These are phyloP conservation scores for Wickerhamomyces kurtzmanii DNA, from an alignment of 805 yeast species.

Conservation along the genomic window DNA sequence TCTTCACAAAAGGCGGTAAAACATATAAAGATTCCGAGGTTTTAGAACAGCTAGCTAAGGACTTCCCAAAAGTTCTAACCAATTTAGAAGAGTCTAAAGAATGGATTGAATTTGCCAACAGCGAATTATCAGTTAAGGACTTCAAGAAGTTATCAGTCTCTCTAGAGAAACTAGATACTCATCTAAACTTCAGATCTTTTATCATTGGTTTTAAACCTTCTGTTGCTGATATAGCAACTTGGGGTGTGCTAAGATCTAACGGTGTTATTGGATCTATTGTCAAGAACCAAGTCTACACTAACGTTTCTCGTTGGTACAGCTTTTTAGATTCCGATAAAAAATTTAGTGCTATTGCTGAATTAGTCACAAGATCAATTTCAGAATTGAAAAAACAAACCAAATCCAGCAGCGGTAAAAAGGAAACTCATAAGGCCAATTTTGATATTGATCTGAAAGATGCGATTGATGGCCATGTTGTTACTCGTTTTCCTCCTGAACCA, in stretches of 20 bases:
- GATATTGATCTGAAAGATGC: constrained; percentile 93
- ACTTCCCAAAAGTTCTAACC: constrained; percentile 35
- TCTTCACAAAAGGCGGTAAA: constrained; percentile 33
- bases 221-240: constrained; percentile 75
- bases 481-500: constrained; percentile 99
- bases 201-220: constrained; percentile 58
- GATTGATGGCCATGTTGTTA: constrained; percentile 87
- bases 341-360: constrained; percentile 64
- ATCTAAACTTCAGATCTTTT: constrained; percentile 78
- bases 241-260: constrained; percentile 93
- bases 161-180: constrained; percentile 73
- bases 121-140: constrained; percentile 69
- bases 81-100: constrained; percentile 30
- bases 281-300: constrained; percentile 75
- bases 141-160: constrained; percentile 76
- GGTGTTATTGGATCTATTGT: constrained; percentile 87
- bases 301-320: constrained; percentile 90
- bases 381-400: constrained; percentile 68
- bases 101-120: constrained; percentile 62
- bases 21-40: constrained; percentile 31
- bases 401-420: constrained; percentile 52
- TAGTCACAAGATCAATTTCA: constrained; percentile 55
- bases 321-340: constrained; percentile 56
- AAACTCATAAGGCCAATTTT: constrained; percentile 86
- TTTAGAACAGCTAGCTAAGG: constrained; percentile 38